phyloP scores from a whole-genome alignment of 2,329 filamentous ascomycete genomes.

The Beauveria bassiana region DNA sequence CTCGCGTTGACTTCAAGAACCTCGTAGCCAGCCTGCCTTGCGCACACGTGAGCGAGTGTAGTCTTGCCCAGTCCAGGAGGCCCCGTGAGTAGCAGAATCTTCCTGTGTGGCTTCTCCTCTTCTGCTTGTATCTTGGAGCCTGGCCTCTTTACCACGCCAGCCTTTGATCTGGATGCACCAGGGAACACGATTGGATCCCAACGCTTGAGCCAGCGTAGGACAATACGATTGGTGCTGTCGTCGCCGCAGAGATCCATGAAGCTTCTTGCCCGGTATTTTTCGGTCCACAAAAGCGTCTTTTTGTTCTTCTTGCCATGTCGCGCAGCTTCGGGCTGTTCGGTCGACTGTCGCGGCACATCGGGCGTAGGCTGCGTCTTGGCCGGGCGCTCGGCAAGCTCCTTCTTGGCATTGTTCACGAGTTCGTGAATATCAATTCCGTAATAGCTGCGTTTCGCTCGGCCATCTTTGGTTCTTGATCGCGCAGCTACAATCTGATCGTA shows the following conservation, averaged over 20 bases:
- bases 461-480: slow-evolving; percentile 57
- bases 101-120: slow-evolving; percentile 72
- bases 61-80: slow-evolving; percentile 94
- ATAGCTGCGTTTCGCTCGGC: slow-evolving; percentile 66
- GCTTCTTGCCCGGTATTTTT: slow-evolving; percentile 88
- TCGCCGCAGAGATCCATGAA: slow-evolving; percentile 94
- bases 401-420: slow-evolving; percentile 63
- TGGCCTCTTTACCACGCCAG: slow-evolving; percentile 34
- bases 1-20: slow-evolving; percentile 97
- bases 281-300: slow-evolving; percentile 74
- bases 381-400: slow-evolving; percentile 40
- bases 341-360: slow-evolving; percentile 32
- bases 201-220: slow-evolving; percentile 85
- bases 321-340: slow-evolving; percentile 26
- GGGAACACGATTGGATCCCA: slow-evolving; percentile 95
- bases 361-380: slow-evolving; percentile 15
- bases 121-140: slow-evolving; percentile 37
- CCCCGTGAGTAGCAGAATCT: slow-evolving; percentile 83
- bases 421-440: slow-evolving; percentile 90
- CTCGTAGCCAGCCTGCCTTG: slow-evolving; percentile 90
- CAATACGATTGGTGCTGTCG: slow-evolving; percentile 82
- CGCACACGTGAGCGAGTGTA: slow-evolving; percentile 91
- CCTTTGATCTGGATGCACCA: slow-evolving; percentile 54
- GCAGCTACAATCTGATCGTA: slow-evolving; percentile 63
- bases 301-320: slow-evolving; percentile 31